Evolutionary conservation across 192 early-diverging fungal species (phyloP).

Genomic region (Backusella sp.): DNA sequence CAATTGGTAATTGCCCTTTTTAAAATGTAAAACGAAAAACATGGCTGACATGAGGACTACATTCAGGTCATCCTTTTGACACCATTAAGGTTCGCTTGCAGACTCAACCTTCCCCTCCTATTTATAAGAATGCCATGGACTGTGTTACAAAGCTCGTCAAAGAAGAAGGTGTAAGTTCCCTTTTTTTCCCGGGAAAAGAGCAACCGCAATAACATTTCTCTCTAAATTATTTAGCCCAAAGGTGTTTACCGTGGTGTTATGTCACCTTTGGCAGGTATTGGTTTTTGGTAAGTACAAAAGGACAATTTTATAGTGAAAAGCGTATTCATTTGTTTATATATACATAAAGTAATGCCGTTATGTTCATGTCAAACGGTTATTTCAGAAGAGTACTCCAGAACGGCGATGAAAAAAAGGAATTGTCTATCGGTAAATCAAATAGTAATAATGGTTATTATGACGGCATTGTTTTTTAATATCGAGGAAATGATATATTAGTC

Average conservation of each 20-base stretch:
- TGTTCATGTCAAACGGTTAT: slow-evolving; percentile 64
- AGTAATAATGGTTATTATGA: background rate
- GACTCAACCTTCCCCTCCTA: slow-evolving; percentile 57
- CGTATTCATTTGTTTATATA: background rate
- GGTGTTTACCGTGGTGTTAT: slow-evolving; percentile 72
- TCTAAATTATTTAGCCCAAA: slow-evolving; percentile 34
- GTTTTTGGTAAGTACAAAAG: slow-evolving; percentile 54
- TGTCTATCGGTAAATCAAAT: slow-evolving; percentile 46
- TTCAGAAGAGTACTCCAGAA: slow-evolving; percentile 57
- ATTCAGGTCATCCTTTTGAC: slow-evolving; percentile 56
- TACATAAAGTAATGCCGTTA: slow-evolving; percentile 59
- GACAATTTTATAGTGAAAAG: background rate
- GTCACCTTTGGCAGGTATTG: slow-evolving; percentile 69
- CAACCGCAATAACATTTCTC: background rate
- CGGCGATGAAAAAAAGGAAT: slow-evolving; percentile 38
- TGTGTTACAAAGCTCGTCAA: slow-evolving; percentile 50
- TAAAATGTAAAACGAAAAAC: background rate
- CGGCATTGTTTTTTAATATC: background rate
- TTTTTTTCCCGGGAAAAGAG: background rate
- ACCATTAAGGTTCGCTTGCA: slow-evolving; percentile 70
- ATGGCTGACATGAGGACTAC: background rate
- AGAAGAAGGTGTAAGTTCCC: slow-evolving; percentile 58
- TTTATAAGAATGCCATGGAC: slow-evolving; percentile 59
- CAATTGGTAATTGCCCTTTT: slow-evolving; percentile 42
- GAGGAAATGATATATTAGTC: slow-evolving; percentile 22